Evolutionary conservation across 768 basidiomycete species (phyloP).

Genomic region (Lactifluus pinguis): DNA sequence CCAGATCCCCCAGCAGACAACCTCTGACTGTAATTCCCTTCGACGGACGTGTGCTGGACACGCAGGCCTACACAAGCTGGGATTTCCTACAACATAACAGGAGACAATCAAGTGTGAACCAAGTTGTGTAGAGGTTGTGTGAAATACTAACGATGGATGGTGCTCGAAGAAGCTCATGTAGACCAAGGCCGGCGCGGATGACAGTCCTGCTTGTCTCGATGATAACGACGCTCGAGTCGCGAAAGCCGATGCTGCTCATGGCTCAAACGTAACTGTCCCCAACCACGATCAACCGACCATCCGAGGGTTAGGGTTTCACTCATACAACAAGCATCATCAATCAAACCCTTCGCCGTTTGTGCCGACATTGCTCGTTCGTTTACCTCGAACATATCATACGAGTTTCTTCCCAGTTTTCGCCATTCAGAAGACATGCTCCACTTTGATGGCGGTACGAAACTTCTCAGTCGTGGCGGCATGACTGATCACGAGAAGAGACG

Average conservation of each 20-base stretch:
- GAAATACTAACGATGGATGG: slow-evolving; percentile 57
- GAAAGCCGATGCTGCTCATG: slow-evolving; percentile 50
- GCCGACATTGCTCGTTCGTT: no score
- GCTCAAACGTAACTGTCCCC: neutral
- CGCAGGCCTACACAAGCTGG: slow-evolving; percentile 74
- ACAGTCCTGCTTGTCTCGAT: slow-evolving; percentile 68
- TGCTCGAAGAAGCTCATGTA: slow-evolving; percentile 67
- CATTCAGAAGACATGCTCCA: no score
- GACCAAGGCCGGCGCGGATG: slow-evolving; percentile 68
- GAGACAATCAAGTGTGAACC: neutral
- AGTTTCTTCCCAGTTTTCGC: no score
- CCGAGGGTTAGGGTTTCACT: slow-evolving; percentile 9
- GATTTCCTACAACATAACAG: slow-evolving; percentile 46
- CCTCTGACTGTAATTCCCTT: slow-evolving; percentile 21
- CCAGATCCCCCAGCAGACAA: slow-evolving; percentile 25
- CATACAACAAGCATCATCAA: no score
- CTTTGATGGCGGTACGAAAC: no score
- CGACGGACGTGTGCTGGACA: slow-evolving; percentile 19
- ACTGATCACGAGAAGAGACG: no score
- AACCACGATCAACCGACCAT: neutral
- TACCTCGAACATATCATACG: neutral
- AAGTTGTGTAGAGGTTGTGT: slow-evolving; percentile 1
- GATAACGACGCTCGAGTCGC: slow-evolving; percentile 73
- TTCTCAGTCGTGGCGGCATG: no score
- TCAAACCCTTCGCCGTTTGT: no score